Percentiles rank a stretch among this genome's conserved stretches.
Conservation (phyloP, 2,329 filamentous ascomycete genomes). For the Colletotrichum simmondsii region DNA sequence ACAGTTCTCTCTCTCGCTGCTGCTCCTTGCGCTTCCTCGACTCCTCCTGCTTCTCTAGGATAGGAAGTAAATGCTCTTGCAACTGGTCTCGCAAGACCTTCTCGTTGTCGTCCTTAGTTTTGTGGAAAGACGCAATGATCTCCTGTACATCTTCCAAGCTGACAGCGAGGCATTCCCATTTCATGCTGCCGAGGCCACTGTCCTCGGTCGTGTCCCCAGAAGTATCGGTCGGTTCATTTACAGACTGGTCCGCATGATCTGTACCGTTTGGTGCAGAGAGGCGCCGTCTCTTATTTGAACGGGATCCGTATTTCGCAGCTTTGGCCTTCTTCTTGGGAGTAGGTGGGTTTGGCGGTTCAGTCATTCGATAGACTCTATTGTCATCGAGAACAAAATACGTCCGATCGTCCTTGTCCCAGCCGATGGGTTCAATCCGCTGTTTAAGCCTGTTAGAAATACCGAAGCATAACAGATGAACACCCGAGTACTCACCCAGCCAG, state of each 20-base stretch:
- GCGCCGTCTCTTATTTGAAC: slow-evolving; percentile 79
- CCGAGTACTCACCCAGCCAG: slow-evolving; percentile 75
- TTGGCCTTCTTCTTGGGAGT: slow-evolving; percentile 74
- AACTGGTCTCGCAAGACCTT: slow-evolving; percentile 79
- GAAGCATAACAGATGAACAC: too few relatives aligned
- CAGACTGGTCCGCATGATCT: slow-evolving; percentile 47
- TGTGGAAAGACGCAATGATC: slow-evolving; percentile 78
- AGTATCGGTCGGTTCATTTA: slow-evolving; percentile 36
- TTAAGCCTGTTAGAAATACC: neutral
- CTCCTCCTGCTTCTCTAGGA: slow-evolving; percentile 83
- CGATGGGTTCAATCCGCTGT: slow-evolving; percentile 81
- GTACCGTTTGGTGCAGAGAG: slow-evolving; percentile 56
- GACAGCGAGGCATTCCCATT: slow-evolving; percentile 92
- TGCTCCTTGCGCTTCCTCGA: slow-evolving; percentile 76
- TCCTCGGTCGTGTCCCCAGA: slow-evolving; percentile 53
- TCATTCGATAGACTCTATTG: slow-evolving; percentile 89
- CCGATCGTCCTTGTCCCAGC: slow-evolving; percentile 89
- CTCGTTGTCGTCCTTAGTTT: slow-evolving; percentile 86
- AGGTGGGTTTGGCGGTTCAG: slow-evolving; percentile 74
- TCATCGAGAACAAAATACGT: slow-evolving; percentile 94
- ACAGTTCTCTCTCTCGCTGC: slow-evolving; percentile 80
- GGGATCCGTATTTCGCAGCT: slow-evolving; percentile 69
- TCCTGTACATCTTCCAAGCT: slow-evolving; percentile 80
- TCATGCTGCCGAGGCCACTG: slow-evolving; percentile 78
- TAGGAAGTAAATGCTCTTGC: slow-evolving; percentile 81